Percentiles rank a stretch among this genome's conserved stretches.
Evolutionary conservation across 495 filamentous ascomycete species (phyloP).

Genomic region (Podospora bellae-mahoneyi): DNA sequence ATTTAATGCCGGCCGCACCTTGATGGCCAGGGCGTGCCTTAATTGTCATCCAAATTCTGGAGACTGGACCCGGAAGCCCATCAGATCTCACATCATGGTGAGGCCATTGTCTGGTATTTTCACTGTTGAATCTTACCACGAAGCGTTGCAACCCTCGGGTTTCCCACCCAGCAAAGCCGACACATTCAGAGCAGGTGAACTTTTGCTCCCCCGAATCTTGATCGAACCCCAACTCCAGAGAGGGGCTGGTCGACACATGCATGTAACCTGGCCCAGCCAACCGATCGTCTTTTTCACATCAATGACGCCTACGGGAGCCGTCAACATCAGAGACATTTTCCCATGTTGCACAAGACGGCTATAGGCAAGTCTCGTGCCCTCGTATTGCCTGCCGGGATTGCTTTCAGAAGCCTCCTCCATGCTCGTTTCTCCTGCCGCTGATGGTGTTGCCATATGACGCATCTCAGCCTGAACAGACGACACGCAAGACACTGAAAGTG

Average conservation of each 20-base stretch:
- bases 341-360: background rate
- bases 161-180: background rate
- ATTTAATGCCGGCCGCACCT: constrained; percentile 5
- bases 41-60: background rate
- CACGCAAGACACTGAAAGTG: background rate
- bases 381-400: background rate
- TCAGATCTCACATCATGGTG: background rate
- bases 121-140: background rate
- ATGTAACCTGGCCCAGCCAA: background rate
- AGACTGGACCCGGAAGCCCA: background rate
- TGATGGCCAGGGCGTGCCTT: background rate
- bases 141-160: background rate
- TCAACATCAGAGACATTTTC: background rate
- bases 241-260: background rate
- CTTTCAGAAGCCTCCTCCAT: background rate
- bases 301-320: background rate
- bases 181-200: background rate
- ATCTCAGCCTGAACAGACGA: background rate
- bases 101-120: background rate
- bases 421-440: background rate
- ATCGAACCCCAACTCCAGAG: background rate
- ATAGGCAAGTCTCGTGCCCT: background rate
- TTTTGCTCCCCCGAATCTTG: background rate
- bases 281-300: background rate
- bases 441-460: background rate